Evolutionary conservation across 371 early-diverging fungal genomes (phyloP).

Genomic region (Fennellomyces sp.): DNA sequence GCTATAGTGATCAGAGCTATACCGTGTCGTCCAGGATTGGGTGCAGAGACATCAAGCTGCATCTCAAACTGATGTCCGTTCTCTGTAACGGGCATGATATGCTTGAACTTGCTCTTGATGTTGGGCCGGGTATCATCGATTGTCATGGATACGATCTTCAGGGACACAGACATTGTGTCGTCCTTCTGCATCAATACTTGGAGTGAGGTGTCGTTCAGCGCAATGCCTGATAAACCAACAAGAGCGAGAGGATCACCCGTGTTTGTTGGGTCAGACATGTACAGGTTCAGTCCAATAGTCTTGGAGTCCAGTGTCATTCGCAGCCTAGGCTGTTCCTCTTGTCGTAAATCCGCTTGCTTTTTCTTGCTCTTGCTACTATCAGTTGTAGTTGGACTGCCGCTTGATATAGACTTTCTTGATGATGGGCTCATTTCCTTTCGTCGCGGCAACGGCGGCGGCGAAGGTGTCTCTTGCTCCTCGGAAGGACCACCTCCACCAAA

Average conservation of each 20-base stretch:
- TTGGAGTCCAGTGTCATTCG: slow-evolving; percentile 11
- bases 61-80: slow-evolving; percentile 46
- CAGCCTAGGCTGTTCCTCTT: slow-evolving; percentile 5
- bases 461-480: not conserved
- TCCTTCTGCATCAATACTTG: slow-evolving; percentile 65
- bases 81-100: slow-evolving; percentile 71
- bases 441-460: slow-evolving; percentile 11
- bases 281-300: slow-evolving; percentile 40
- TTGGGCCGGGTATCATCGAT: slow-evolving; percentile 84
- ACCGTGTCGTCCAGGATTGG: slow-evolving; percentile 43
- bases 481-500: slow-evolving; percentile 19
- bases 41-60: slow-evolving; percentile 41
- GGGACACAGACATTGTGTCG: slow-evolving; percentile 68
- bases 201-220: slow-evolving; percentile 55
- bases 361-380: not conserved
- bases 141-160: slow-evolving; percentile 71
- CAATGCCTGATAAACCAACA: slow-evolving; percentile 36
- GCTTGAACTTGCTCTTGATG: slow-evolving; percentile 79
- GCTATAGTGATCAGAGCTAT: slow-evolving; percentile 76
- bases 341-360: not conserved
- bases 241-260: slow-evolving; percentile 12
- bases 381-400: not conserved
- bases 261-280: slow-evolving; percentile 12
- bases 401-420: not conserved
- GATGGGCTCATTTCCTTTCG: not conserved